phyloP scores from a whole-genome alignment of 139 green algal genomes.

The Zygnema circumcarinatum region DNA sequence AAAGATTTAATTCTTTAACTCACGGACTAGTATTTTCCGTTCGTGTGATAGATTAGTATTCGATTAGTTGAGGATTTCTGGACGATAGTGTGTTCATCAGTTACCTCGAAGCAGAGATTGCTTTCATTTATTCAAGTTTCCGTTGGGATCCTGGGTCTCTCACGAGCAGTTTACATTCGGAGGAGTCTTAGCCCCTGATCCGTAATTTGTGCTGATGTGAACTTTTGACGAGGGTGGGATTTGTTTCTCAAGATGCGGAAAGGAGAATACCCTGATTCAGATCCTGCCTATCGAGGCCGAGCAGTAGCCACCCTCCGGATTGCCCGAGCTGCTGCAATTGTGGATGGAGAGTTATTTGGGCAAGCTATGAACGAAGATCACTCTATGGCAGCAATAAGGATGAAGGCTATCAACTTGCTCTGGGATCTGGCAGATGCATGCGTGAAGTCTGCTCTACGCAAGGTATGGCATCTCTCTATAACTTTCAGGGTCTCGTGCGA shows the following conservation, averaged over 20 bases:
- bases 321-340: background rate
- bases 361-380: background rate
- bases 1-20: too few species aligned
- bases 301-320: background rate
- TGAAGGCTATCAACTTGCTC: background rate
- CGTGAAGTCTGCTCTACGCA: background rate
- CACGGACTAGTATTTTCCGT: too few species aligned
- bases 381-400: background rate
- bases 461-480: constrained; percentile 14
- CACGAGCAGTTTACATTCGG: too few species aligned
- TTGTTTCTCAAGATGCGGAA: constrained; percentile 11
- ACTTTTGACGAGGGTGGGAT: too few species aligned
- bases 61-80: too few species aligned
- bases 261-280: background rate
- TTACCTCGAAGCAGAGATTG: too few species aligned
- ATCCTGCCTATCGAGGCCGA: background rate
- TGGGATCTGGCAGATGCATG: constrained; percentile 17
- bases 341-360: background rate
- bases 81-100: too few species aligned
- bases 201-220: too few species aligned
- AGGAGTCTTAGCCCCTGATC: too few species aligned
- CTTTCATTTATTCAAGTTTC: too few species aligned
- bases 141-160: too few species aligned
- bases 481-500: background rate
- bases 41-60: too few species aligned